Evolutionary conservation across 768 basidiomycete species (phyloP).

Genomic region (Mycena alexandri): DNA sequence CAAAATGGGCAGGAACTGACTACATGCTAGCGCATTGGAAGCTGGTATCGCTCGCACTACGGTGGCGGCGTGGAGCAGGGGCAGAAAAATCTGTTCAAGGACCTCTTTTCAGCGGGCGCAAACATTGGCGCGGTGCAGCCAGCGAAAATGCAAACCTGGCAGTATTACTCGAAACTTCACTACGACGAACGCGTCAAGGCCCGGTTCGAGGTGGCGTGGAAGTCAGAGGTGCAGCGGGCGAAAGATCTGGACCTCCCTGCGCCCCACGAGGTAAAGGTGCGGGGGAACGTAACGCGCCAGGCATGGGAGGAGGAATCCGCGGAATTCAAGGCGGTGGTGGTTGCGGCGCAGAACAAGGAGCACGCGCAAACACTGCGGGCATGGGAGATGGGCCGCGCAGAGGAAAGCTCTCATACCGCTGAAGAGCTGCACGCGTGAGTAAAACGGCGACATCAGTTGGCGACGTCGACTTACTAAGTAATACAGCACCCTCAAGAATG

Average conservation of each 20-base stretch:
- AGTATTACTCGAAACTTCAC: background rate
- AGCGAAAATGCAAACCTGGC: background rate
- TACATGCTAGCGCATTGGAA: background rate
- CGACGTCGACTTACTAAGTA: too few relatives aligned
- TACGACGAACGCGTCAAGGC: background rate
- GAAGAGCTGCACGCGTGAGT: conserved; percentile 21
- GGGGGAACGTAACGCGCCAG: too few relatives aligned
- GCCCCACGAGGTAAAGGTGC: too few relatives aligned
- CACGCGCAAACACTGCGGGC: conserved; percentile 10
- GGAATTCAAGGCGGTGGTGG: background rate
- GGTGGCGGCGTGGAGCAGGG: background rate
- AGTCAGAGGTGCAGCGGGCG: too few relatives aligned
- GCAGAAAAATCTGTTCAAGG: background rate
- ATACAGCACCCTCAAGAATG: too few relatives aligned
- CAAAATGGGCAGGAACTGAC: too few relatives aligned
- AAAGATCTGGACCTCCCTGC: too few relatives aligned
- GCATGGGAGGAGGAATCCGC: background rate
- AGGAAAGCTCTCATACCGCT: conserved; percentile 2
- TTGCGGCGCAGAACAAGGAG: background rate
- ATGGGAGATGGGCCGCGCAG: conserved; percentile 28
- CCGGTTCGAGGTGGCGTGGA: background rate
- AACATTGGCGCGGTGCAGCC: background rate
- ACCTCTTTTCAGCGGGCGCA: background rate
- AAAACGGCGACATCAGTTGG: too few relatives aligned
- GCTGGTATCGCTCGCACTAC: background rate